These are phyloP conservation scores for Pseudogymnoascus sp. DNA, from an alignment of 2,329 filamentous ascomycete genomes.

Conservation along the genomic window DNA sequence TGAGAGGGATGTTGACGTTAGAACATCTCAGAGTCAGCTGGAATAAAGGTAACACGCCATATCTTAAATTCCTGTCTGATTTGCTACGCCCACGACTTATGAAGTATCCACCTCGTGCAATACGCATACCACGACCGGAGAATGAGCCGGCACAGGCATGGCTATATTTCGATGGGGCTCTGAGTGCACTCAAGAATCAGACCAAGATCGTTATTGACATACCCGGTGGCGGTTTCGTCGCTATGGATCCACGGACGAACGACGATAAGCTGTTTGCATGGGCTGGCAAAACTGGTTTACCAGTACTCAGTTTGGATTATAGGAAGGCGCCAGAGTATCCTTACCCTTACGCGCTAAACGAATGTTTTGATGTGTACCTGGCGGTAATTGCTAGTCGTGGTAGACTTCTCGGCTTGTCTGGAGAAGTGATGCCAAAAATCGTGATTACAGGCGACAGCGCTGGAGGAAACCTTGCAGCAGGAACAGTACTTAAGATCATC, in stretches of 20 bases:
- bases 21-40: slow-evolving; percentile 88
- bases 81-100: slow-evolving; percentile 72
- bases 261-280: slow-evolving; percentile 91
- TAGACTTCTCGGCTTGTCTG: slow-evolving; percentile 66
- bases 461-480: slow-evolving; percentile 74
- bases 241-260: slow-evolving; percentile 93
- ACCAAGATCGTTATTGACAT: slow-evolving; percentile 78
- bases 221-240: slow-evolving; percentile 89
- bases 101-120: slow-evolving; percentile 69
- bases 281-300: slow-evolving; percentile 82
- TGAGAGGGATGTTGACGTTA: slow-evolving; percentile 76
- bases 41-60: slow-evolving; percentile 90
- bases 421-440: slow-evolving; percentile 54
- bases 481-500: slow-evolving; percentile 80
- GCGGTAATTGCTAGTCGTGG: slow-evolving; percentile 64
- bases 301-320: slow-evolving; percentile 86
- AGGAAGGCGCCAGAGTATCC: slow-evolving; percentile 76
- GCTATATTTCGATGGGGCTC: slow-evolving; percentile 88
- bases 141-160: slow-evolving; percentile 74
- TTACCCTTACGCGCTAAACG: slow-evolving; percentile 77
- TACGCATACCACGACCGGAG: slow-evolving; percentile 73
- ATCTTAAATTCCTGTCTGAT: slow-evolving; percentile 63
- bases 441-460: slow-evolving; percentile 74
- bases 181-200: slow-evolving; percentile 68
- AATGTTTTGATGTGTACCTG: slow-evolving; percentile 80